Evolutionary conservation across 164 flowering plant species (phyloP), one percentile per base, ranked within the genome.

Genomic region (Kalanchoe fedtschenkoi): DNA sequence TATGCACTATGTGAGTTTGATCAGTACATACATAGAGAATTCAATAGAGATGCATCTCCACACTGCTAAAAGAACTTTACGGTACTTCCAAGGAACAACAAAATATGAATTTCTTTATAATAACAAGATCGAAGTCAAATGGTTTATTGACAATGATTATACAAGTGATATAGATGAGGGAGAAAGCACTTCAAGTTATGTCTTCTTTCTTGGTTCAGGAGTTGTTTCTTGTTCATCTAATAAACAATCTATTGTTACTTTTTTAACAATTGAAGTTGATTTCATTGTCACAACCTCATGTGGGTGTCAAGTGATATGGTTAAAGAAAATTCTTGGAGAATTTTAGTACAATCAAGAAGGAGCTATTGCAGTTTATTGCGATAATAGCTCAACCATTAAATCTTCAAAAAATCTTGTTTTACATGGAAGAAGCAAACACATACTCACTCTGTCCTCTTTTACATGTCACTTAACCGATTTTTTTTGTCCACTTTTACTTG

Each of bases 371-470:
- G 17, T 42, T 42, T 42, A 10, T 42, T 42, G 46, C 5, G 46
- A 42, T 17, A 55, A 55, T 28, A 55, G 32, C 17, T 55, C 58
- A 22, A 16, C 34, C 13, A 55, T 55, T 10, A 55, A 55, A 24
- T n/a, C 26, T 13, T 55, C 58, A 5, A 55, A 55, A 55, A 55
- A 55, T 55, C 58, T 32, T 6, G 58, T 55, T 17, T n/a, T 55
- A 55, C 58, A 55, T 55, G 58, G 58, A 26, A 55, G 58, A 19
- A 42, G 46, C n/a, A 42, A 42, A 42, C 46, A 42, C 46, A 42
- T 42, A n/a, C n/a, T n/a, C n/a, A n/a, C n/a, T n/a, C n/a, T n/a
- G n/a, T n/a, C n/a, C n/a, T n/a, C n/a, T n/a, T n/a, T n/a, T n/a
- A n/a, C n/a, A n/a, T n/a, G n/a, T n/a, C n/a, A n/a, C n/a, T n/a